phyloP scores from a whole-genome alignment of 768 basidiomycete genomes.

The Mycena kentingensis region DNA sequence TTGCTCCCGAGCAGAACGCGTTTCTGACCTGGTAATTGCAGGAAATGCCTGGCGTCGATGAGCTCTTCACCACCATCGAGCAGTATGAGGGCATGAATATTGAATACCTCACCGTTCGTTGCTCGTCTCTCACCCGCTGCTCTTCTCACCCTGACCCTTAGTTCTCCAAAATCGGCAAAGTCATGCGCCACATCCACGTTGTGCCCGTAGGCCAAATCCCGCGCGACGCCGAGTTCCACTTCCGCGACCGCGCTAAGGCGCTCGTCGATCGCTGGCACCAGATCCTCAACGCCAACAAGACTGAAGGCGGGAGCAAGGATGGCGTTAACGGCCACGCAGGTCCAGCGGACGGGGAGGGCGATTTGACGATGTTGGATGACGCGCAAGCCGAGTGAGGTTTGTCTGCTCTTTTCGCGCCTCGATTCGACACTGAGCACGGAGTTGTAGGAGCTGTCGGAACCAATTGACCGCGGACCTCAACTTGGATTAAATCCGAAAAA shows the following conservation, averaged over 20 bases:
- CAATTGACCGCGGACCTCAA: no score
- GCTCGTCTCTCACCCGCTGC: not conserved
- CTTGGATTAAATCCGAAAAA: no score
- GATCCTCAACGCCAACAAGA: slow-evolving; percentile 1
- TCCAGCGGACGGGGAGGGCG: not conserved
- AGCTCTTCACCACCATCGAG: slow-evolving; percentile 75
- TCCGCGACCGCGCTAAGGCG: slow-evolving; percentile 67
- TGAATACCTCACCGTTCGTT: slow-evolving; percentile 58
- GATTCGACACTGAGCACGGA: no score
- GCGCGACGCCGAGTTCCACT: slow-evolving; percentile 61
- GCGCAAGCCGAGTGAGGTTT: no score
- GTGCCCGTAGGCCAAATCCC: slow-evolving; percentile 61
- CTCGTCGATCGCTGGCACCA: slow-evolving; percentile 62
- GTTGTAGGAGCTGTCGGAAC: no score
- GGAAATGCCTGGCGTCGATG: slow-evolving; percentile 77
- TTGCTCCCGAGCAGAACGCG: slow-evolving; percentile 14
- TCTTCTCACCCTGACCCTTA: slow-evolving; percentile 31
- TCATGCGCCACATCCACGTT: slow-evolving; percentile 83
- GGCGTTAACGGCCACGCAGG: not conserved
- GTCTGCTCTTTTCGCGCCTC: no score
- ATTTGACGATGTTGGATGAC: slow-evolving; percentile 1
- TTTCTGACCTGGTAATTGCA: slow-evolving; percentile 36
- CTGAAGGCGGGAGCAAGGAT: not conserved
- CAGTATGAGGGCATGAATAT: slow-evolving; percentile 75
- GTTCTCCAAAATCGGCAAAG: slow-evolving; percentile 84